Conservation (phyloP, 2,329 filamentous ascomycete species). For the Ceratocystis variospora region DNA sequence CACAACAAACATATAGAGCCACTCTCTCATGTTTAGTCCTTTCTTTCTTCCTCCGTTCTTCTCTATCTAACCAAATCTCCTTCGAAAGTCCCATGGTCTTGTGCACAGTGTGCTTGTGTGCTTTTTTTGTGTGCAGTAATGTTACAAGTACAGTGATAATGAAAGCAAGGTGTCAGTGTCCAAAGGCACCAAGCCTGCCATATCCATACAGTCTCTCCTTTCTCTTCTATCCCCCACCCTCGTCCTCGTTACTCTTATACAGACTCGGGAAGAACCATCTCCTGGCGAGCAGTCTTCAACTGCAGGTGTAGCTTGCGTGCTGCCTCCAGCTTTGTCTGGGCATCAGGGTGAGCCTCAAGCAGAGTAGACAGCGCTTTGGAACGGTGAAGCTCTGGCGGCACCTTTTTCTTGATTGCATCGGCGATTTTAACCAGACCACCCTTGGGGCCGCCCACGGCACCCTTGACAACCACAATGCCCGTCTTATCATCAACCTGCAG, state of each 20-base stretch:
- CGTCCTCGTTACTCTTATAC: constrained; percentile 23
- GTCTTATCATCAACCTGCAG: constrained; percentile 76
- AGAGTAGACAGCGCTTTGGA: constrained; percentile 10
- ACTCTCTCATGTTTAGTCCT: not conserved
- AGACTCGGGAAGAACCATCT: constrained; percentile 22
- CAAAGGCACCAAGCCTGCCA: not conserved
- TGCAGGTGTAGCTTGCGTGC: constrained; percentile 39
- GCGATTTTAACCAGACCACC: constrained; percentile 72
- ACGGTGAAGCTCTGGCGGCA: constrained; percentile 34
- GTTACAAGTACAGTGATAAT: constrained; percentile 17
- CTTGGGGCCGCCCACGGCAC: constrained; percentile 76
- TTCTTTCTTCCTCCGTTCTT: not conserved
- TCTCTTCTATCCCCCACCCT: constrained; percentile 22
- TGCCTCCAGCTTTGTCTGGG: constrained; percentile 33
- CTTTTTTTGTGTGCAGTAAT: constrained; percentile 9
- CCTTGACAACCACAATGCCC: constrained; percentile 78
- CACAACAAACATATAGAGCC: constrained; percentile 4
- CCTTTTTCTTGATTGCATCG: constrained; percentile 75
- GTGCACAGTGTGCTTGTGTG: not conserved
- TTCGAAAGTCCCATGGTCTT: constrained; percentile 2
- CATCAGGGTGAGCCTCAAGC: constrained; percentile 34
- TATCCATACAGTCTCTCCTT: not conserved
- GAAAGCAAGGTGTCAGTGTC: not conserved
- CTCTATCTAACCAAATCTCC: constrained; percentile 1
- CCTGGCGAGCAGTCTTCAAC: constrained; percentile 37